Evolutionary conservation across 2,329 filamentous ascomycete species (phyloP), one percentile per base, ranked within the genome.

Genomic region (Knufia petricola): DNA sequence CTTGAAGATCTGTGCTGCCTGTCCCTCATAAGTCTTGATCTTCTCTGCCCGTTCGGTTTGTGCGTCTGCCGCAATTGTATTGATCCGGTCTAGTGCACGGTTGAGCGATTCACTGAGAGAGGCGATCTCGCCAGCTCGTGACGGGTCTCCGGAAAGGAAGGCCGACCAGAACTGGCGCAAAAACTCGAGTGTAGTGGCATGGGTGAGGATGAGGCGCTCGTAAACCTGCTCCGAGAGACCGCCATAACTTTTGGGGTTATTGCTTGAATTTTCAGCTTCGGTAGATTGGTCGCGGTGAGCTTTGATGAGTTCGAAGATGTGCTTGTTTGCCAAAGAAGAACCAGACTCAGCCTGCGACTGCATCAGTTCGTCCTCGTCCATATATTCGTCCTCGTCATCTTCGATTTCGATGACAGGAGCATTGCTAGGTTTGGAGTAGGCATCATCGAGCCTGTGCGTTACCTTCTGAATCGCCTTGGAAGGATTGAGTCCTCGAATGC

Each of bases 161-260:
- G 89, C 81, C 28, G 79, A 77, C 90, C 90, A 98, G 70, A 98
- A 98, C 64, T 96, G 94, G 59, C 90, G 86, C n/a, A 98, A 71
- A 60, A 96, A 98, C 62, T 98, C 92, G 31, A 86, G 84, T 0
- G 87, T 94, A 0, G 92, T 98, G 46, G 89, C 89, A 63, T 96
- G 88, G 0, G 90, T 95, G 48, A 85, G 73, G 10, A 71, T 74
- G n/a, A 85, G 61, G 15, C 76, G 76, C 55, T 84, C 80, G 55
- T 79, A 81, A 1, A 80, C 69, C 2, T 64, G 58, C 7, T 66
- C 55, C 1, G 75, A 70, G 13, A 78, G 64, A 3, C 73, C 75
- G 26, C 66, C 69, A 1, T 69, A 68, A 26, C 62, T 60, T 6
- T 67, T 61, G 2, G 64, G 56, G 3, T 34, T 24, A 8, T 58